phyloP scores from a whole-genome alignment of 441 rosid species.

The Populus hybrid region DNA sequence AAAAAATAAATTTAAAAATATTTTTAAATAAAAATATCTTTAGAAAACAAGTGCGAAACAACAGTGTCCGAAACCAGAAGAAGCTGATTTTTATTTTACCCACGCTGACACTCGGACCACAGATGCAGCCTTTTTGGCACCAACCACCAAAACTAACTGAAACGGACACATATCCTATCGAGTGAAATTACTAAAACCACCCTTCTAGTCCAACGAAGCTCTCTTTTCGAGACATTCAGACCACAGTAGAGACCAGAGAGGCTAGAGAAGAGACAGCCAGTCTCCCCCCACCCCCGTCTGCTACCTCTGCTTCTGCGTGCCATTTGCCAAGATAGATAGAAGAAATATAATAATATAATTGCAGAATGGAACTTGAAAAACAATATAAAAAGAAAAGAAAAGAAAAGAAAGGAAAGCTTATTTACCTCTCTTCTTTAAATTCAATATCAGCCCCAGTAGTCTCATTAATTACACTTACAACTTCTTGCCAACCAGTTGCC shows the following conservation, averaged over 20 bases:
- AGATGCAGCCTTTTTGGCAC: not conserved
- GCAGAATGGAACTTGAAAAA: not conserved
- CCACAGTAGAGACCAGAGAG: not conserved
- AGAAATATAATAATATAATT: too few species aligned
- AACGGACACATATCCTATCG: not conserved
- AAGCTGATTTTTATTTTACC: not conserved
- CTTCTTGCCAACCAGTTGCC: constrained; percentile 31
- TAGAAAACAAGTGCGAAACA: too few species aligned
- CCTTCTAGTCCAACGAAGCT: constrained; percentile 17
- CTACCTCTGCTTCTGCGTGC: too few species aligned
- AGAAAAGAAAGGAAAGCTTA: not conserved
- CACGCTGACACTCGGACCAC: not conserved
- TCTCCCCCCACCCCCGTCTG: not conserved
- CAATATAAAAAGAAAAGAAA: not conserved
- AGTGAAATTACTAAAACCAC: constrained; percentile 11
- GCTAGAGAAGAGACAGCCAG: not conserved
- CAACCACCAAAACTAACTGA: constrained; percentile 17
- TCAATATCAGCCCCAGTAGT: not conserved
- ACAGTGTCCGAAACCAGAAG: too few species aligned
- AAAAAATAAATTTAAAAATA: too few species aligned
- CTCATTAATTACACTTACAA: constrained; percentile 49
- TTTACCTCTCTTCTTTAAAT: constrained; percentile 13
- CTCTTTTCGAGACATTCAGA: constrained; percentile 24
- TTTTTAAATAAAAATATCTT: too few species aligned
- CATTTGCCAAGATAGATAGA: too few species aligned